Conservation (phyloP, 495 filamentous ascomycete species). For the Achaetomiella virescens region DNA sequence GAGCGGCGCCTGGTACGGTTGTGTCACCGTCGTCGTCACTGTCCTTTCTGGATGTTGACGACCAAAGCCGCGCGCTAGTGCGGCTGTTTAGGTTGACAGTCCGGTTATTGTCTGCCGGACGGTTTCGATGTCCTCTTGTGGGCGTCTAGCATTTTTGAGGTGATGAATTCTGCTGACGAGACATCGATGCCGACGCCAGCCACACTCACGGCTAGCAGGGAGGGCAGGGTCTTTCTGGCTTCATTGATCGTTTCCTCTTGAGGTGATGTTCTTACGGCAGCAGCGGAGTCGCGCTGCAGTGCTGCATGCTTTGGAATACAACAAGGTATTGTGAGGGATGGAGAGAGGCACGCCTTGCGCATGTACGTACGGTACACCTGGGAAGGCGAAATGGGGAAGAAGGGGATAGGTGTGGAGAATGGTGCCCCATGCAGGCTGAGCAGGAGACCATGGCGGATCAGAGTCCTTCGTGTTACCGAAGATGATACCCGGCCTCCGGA, state of each 20-base stretch:
- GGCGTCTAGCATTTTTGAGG: conserved; percentile 1
- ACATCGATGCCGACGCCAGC: conserved; percentile 2
- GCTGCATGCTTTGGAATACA: too few species aligned
- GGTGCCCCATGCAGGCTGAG: too few species aligned
- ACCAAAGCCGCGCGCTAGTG: not conserved
- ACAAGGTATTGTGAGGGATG: too few species aligned
- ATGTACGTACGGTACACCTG: too few species aligned
- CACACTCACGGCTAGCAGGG: conserved; percentile 7
- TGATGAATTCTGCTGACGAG: conserved; percentile 9
- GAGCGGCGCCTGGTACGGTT: not conserved
- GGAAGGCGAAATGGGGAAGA: too few species aligned
- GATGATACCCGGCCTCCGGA: too few species aligned
- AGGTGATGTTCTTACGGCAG: too few species aligned
- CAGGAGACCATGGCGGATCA: too few species aligned
- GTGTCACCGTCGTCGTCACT: not conserved
- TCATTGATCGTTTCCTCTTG: conserved; percentile 20
- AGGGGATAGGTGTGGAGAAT: too few species aligned
- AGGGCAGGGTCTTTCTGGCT: conserved; percentile 5
- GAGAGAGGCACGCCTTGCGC: too few species aligned
- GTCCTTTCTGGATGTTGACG: not conserved
- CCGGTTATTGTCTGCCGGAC: not conserved
- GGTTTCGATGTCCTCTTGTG: not conserved
- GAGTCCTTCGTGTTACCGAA: too few species aligned
- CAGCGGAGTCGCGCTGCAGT: not conserved
- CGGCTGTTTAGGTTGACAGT: not conserved